A percentile compares a stretch with the other conserved stretches of the same genome.
These are phyloP conservation scores for Cytospora chrysosperma DNA, from an alignment of 2,329 filamentous ascomycete species.

Conservation along the genomic window DNA sequence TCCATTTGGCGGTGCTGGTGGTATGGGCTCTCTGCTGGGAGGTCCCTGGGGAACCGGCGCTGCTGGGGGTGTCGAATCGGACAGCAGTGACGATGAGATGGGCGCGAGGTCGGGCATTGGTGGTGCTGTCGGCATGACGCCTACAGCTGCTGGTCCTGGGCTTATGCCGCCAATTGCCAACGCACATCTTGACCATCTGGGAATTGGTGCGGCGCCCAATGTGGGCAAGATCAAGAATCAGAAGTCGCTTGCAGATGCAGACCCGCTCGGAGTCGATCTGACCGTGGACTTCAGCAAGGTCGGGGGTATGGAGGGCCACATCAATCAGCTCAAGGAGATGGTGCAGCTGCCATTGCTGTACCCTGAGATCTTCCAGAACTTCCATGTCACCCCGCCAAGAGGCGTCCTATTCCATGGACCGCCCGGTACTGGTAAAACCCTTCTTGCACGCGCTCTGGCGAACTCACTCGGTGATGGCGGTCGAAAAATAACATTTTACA, in stretches of 20 bases:
- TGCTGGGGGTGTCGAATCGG: constrained; percentile 76
- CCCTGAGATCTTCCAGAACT: constrained; percentile 86
- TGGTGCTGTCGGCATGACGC: constrained; percentile 64
- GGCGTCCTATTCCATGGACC: constrained; percentile 97
- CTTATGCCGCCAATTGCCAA: constrained; percentile 39
- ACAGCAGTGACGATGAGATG: constrained; percentile 94
- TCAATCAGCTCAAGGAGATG: constrained; percentile 98
- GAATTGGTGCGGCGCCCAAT: constrained; percentile 62
- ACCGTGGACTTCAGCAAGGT: constrained; percentile 94
- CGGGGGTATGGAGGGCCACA: constrained; percentile 87
- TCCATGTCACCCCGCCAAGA: constrained; percentile 89
- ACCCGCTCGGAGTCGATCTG: constrained; percentile 89
- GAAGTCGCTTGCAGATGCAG: constrained; percentile 87
- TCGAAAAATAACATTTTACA: constrained; percentile 96
- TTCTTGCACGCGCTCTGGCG: constrained; percentile 89
- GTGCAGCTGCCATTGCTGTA: constrained; percentile 91
- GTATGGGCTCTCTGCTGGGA: constrained; percentile 67
- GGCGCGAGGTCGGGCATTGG: constrained; percentile 57
- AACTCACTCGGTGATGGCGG: constrained; percentile 87
- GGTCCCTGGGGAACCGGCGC: constrained; percentile 74
- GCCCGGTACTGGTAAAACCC: constrained; percentile 94
- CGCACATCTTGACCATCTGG: constrained; percentile 28
- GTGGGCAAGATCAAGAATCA: constrained; percentile 92
- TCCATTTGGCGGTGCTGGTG: constrained; percentile 85
- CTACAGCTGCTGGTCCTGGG: constrained; percentile 48